phyloP scores from a whole-genome alignment of 192 early-diverging fungal genomes.

The Phlyctochytrium bullatum region DNA sequence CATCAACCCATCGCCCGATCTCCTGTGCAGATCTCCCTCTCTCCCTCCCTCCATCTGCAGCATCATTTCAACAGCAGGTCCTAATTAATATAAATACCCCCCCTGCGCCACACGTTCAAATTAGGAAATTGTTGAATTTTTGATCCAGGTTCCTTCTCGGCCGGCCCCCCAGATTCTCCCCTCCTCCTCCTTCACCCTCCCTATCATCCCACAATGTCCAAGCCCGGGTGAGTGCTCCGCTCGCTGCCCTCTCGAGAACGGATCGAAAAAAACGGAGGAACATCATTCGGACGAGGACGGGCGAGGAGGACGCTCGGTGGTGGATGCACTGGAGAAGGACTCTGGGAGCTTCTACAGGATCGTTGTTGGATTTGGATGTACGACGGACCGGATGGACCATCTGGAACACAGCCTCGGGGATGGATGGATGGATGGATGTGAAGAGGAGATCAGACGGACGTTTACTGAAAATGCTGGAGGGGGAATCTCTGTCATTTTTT shows the following conservation, averaged over 20 bases:
- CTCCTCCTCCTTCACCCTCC: not conserved
- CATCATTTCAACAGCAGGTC: too few relatives aligned
- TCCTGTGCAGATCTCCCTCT: too few relatives aligned
- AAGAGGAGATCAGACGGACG: too few relatives aligned
- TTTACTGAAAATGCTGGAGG: not conserved
- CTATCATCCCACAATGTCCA: conserved; percentile 9
- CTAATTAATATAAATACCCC: too few relatives aligned
- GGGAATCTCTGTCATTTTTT: not conserved
- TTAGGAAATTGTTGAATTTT: too few relatives aligned
- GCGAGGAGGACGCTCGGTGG: not conserved
- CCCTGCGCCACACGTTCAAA: too few relatives aligned
- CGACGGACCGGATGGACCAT: not conserved
- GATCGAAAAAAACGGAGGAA: conserved; percentile 2
- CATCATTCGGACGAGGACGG: not conserved
- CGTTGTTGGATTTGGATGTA: not conserved
- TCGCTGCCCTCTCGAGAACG: too few relatives aligned
- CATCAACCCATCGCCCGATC: too few relatives aligned
- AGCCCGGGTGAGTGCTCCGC: conserved; percentile 17
- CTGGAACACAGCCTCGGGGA: not conserved
- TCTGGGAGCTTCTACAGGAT: not conserved
- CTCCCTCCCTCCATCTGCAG: too few relatives aligned
- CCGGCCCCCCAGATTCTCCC: too few relatives aligned
- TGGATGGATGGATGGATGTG: not conserved
- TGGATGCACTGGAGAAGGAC: not conserved
- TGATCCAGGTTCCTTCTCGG: too few relatives aligned